Percentiles rank a stretch among this genome's conserved stretches.
phyloP scores from a whole-genome alignment of 2,329 filamentous ascomycete genomes.

The Huntiella bhutanensis region DNA sequence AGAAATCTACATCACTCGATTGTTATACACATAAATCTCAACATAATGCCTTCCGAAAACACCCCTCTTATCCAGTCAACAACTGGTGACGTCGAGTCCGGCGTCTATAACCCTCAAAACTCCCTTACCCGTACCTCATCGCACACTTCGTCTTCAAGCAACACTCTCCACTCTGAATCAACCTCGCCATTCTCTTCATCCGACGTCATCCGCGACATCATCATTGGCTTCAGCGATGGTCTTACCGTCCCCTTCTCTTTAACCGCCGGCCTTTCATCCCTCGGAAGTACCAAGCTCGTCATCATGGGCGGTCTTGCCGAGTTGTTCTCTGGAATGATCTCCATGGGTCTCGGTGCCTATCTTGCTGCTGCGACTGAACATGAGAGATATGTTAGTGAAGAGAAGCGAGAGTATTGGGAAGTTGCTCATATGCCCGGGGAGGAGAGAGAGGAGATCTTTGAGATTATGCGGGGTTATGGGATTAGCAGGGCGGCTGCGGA shows the following conservation, averaged over 20 bases:
- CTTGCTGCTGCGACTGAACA: constrained; percentile 43
- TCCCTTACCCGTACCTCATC: constrained; percentile 2
- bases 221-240: constrained; percentile 61
- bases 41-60: constrained; percentile 2
- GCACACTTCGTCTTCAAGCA: constrained; percentile 12
- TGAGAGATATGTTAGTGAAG: constrained; percentile 30
- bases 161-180: constrained; percentile 11
- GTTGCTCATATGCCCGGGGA: constrained; percentile 24
- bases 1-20: not conserved
- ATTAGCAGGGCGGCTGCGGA: constrained; percentile 24
- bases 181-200: constrained; percentile 21
- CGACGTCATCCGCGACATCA: constrained; percentile 40
- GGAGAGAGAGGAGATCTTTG: constrained; percentile 29
- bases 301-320: constrained; percentile 58
- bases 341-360: constrained; percentile 60
- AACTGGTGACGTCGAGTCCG: constrained; percentile 5
- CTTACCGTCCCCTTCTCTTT: constrained; percentile 65
- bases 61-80: constrained; percentile 3
- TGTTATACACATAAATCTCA: not conserved
- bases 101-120: not conserved
- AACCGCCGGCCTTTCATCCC: constrained; percentile 49
- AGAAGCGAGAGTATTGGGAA: constrained; percentile 25
- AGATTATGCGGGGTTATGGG: constrained; percentile 31
- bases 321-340: constrained; percentile 56
- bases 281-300: constrained; percentile 46